Evolutionary conservation across 2,329 filamentous ascomycete genomes (phyloP).

Genomic region (Diaporthe sp.): DNA sequence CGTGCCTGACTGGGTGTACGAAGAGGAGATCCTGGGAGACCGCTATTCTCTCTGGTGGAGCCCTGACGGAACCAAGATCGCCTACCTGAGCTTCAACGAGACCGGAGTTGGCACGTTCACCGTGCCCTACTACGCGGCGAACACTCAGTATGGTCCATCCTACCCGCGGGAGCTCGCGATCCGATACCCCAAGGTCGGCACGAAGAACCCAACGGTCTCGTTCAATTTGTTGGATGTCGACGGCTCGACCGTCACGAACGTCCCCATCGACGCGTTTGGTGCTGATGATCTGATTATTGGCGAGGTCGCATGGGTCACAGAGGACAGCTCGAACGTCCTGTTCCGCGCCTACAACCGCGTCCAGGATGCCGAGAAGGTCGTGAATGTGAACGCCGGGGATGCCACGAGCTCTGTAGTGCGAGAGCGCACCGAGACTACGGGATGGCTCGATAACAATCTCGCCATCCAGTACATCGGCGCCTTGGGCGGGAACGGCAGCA

Average conservation of each 20-base stretch:
- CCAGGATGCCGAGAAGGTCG: slow-evolving; percentile 71
- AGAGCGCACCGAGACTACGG: slow-evolving; percentile 66
- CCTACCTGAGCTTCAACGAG: slow-evolving; percentile 69
- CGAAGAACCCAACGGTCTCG: slow-evolving; percentile 72
- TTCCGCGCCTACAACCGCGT: slow-evolving; percentile 76
- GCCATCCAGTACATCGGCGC: slow-evolving; percentile 66
- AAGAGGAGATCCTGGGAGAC: slow-evolving; percentile 66
- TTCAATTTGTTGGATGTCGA: slow-evolving; percentile 67
- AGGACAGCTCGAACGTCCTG: slow-evolving; percentile 67
- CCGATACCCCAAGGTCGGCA: slow-evolving; percentile 76
- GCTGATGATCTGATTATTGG: slow-evolving; percentile 72
- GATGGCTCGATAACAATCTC: slow-evolving; percentile 71
- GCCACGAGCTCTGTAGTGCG: slow-evolving; percentile 59
- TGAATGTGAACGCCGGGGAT: slow-evolving; percentile 65
- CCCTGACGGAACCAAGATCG: slow-evolving; percentile 64
- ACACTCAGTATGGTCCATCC: slow-evolving; percentile 63
- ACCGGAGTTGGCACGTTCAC: slow-evolving; percentile 75
- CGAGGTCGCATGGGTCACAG: slow-evolving; percentile 75
- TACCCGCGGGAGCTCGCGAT: slow-evolving; percentile 73
- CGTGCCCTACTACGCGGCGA: slow-evolving; percentile 74
- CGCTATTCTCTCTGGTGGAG: slow-evolving; percentile 66
- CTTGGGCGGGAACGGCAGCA: slow-evolving; percentile 38
- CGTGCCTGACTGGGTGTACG: slow-evolving; percentile 73
- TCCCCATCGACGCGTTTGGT: slow-evolving; percentile 67
- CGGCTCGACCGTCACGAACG: slow-evolving; percentile 43